Conservation (phyloP, 352 stramenopile genomes). For the Thalassiosira oceanica region DNA sequence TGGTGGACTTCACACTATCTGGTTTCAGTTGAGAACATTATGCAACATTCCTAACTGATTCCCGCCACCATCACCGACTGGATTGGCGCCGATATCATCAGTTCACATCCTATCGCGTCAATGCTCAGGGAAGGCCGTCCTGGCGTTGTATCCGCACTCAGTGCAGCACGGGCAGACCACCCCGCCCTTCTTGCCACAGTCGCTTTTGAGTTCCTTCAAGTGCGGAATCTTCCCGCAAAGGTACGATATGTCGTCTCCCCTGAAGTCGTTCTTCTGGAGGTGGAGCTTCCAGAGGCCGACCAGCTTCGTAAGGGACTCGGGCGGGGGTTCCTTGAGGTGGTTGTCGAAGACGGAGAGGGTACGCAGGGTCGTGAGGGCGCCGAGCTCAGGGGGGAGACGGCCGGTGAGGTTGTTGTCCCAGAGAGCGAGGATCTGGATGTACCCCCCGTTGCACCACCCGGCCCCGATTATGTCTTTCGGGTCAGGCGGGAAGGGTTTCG, state of each 20-base stretch:
- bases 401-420: slow-evolving; percentile 50
- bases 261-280: slow-evolving; percentile 46
- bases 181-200: slow-evolving; percentile 42
- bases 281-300: slow-evolving; percentile 36
- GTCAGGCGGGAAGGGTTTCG: no score
- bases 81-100: no score
- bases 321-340: slow-evolving; percentile 33
- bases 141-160: slow-evolving; percentile 22
- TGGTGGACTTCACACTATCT: no score
- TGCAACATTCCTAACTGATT: no score
- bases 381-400: slow-evolving; percentile 29
- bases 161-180: slow-evolving; percentile 44
- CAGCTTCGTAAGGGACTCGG: slow-evolving; percentile 36
- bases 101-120: no score
- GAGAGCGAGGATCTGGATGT: slow-evolving; percentile 46
- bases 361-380: slow-evolving; percentile 21
- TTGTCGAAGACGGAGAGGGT: slow-evolving; percentile 64
- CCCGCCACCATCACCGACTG: no score
- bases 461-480: no score
- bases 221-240: slow-evolving; percentile 21
- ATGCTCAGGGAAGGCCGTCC: no score
- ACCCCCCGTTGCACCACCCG: slow-evolving; percentile 32
- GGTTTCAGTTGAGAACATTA: no score
- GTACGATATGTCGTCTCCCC: slow-evolving; percentile 26
- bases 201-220: slow-evolving; percentile 50